These are phyloP conservation scores for Xylaria palmicola DNA, from an alignment of 495 filamentous ascomycete genomes.

Conservation along the genomic window DNA sequence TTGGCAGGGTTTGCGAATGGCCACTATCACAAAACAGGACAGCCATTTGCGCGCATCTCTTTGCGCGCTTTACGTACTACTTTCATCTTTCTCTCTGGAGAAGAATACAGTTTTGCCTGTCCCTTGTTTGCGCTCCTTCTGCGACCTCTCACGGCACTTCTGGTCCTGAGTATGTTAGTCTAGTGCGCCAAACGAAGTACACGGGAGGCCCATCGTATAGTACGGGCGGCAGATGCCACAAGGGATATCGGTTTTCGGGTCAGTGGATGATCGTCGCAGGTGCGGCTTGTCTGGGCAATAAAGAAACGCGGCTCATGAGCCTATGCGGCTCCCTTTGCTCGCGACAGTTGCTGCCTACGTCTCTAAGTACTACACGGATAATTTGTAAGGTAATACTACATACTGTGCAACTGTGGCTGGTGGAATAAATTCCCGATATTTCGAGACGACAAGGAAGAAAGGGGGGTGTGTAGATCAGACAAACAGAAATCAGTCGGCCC, in stretches of 20 bases:
- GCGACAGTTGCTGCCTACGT: too few species aligned
- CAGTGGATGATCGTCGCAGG: background rate
- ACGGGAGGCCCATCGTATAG: background rate
- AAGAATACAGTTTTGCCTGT: too few species aligned
- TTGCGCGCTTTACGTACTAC: too few species aligned
- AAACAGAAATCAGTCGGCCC: background rate
- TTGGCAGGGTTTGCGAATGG: too few species aligned
- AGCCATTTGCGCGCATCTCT: too few species aligned
- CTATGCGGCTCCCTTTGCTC: background rate
- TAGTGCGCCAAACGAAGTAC: too few species aligned
- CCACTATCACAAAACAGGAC: too few species aligned
- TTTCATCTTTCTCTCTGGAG: too few species aligned
- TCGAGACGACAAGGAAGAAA: background rate
- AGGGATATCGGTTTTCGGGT: background rate
- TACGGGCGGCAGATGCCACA: background rate
- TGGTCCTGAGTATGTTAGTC: too few species aligned
- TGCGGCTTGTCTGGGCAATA: background rate
- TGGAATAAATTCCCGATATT: background rate
- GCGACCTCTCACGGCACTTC: too few species aligned
- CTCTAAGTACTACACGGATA: too few species aligned
- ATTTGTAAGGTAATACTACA: background rate
- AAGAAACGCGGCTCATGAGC: background rate
- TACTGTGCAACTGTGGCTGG: slow-evolving; percentile 14
- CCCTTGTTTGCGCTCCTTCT: too few species aligned
- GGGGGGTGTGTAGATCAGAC: background rate